phyloP scores from a whole-genome alignment of 768 basidiomycete genomes.

The Mycena epipterygia region DNA sequence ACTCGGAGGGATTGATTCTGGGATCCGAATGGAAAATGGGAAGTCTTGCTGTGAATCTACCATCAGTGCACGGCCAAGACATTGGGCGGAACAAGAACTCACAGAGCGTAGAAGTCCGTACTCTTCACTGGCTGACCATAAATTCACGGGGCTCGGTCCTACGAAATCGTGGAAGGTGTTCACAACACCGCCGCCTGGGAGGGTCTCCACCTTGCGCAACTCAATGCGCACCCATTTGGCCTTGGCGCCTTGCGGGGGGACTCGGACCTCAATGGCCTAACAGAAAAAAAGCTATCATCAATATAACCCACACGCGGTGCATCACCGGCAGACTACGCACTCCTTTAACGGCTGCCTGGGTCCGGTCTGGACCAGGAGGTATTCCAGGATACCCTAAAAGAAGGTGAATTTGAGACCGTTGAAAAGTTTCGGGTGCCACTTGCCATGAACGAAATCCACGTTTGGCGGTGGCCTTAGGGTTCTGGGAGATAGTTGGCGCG shows the following conservation, averaged over 20 bases:
- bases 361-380: constrained; percentile 82
- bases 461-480: constrained; percentile 90
- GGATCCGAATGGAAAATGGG: constrained; percentile 91
- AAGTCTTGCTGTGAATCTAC: constrained; percentile 77
- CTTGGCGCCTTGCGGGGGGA: constrained; percentile 81
- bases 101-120: constrained; percentile 80
- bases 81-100: constrained; percentile 42
- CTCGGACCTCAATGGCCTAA: constrained; percentile 89
- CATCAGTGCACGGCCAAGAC: constrained; percentile 11
- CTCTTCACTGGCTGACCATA: constrained; percentile 88
- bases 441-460: constrained; percentile 90
- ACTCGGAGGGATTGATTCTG: constrained; percentile 91
- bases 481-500: constrained; percentile 52
- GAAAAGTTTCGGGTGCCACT: constrained; percentile 36
- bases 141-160: constrained; percentile 83
- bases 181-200: constrained; percentile 76
- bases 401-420: not conserved
- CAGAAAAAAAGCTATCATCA: constrained; percentile 31
- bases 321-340: constrained; percentile 60
- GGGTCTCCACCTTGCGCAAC: constrained; percentile 89
- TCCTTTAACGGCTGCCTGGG: constrained; percentile 88
- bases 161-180: constrained; percentile 87
- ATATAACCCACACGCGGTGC: constrained; percentile 9
- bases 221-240: constrained; percentile 95
- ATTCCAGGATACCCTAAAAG: constrained; percentile 85